Percentiles rank a stretch among this genome's conserved stretches.
Conservation (phyloP, 208 protist species). For the Trypanosoma avium region DNA sequence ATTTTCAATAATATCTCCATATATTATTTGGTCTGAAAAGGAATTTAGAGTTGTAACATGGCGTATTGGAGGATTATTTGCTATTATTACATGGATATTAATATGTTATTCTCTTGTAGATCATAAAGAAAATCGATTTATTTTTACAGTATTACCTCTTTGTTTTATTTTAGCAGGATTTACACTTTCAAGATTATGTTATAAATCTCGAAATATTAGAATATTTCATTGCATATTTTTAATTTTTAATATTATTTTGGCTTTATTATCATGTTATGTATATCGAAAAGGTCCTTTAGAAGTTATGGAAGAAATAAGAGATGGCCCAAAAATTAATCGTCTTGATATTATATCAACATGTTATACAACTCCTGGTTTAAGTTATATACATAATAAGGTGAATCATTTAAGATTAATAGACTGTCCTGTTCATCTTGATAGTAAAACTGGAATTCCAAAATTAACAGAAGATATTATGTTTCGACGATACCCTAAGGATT, state of each 20-base stretch:
- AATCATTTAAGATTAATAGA: conserved; percentile 43
- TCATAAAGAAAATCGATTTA: conserved; percentile 95
- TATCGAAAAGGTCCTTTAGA: conserved; percentile 50
- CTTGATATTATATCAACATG: conserved; percentile 70
- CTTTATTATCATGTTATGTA: conserved; percentile 36
- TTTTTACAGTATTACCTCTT: conserved; percentile 60
- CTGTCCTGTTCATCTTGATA: conserved; percentile 53
- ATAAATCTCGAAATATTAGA: background rate
- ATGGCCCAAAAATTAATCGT: conserved; percentile 22
- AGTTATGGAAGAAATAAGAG: conserved; percentile 44
- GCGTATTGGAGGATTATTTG: conserved; percentile 12
- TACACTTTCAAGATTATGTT: conserved; percentile 27
- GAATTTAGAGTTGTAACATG: conserved; percentile 4
- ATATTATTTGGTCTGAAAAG: conserved; percentile 22
- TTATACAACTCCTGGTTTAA: conserved; percentile 71
- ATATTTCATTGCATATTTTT: conserved; percentile 25
- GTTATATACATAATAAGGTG: conserved; percentile 72
- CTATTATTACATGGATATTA: conserved; percentile 46
- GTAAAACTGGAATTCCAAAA: conserved; percentile 23
- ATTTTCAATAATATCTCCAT: conserved; percentile 31
- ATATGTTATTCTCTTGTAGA: conserved; percentile 69
- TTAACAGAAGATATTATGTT: conserved; percentile 66
- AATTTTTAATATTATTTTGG: conserved; percentile 38
- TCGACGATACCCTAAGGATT: conserved; percentile 36
- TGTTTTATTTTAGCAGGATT: conserved; percentile 46